Percentiles rank a stretch among this genome's conserved stretches.
Evolutionary conservation across 208 protist species (phyloP).

Genomic region (Crithidia expoeki): DNA sequence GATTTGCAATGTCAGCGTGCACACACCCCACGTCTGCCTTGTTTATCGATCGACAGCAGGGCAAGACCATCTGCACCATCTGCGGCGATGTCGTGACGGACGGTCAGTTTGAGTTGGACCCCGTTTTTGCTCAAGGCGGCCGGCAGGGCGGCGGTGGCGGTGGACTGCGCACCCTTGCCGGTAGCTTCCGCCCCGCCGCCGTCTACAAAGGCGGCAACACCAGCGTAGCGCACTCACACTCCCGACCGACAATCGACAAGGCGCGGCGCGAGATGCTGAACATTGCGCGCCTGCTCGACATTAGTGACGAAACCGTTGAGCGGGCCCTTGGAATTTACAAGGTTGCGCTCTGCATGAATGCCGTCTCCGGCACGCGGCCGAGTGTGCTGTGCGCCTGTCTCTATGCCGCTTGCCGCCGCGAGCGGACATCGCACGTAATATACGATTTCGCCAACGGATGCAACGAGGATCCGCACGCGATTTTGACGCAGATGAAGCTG

Average conservation of each 20-base stretch:
- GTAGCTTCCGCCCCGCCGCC: conserved; percentile 60
- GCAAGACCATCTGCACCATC: conserved; percentile 77
- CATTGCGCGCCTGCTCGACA: conserved; percentile 78
- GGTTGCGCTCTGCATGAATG: conserved; percentile 69
- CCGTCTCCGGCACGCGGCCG: conserved; percentile 70
- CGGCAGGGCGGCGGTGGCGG: conserved; percentile 19
- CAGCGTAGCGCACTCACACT: conserved; percentile 23
- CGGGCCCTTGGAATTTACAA: conserved; percentile 84
- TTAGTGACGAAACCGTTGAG: conserved; percentile 82
- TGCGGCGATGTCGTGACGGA: conserved; percentile 79
- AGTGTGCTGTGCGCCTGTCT: conserved; percentile 84
- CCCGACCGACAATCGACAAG: conserved; percentile 73
- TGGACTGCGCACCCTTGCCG: conserved; percentile 24
- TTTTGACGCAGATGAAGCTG: conserved; percentile 75
- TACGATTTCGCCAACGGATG: conserved; percentile 84
- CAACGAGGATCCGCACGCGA: conserved; percentile 61
- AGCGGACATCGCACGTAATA: conserved; percentile 88
- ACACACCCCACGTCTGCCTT: conserved; percentile 75
- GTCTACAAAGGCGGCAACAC: conserved; percentile 25
- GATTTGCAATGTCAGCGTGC: conserved; percentile 71
- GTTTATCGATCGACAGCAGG: conserved; percentile 59
- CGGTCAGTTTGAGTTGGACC: conserved; percentile 83
- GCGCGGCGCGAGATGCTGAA: conserved; percentile 80
- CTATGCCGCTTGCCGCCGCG: conserved; percentile 83
- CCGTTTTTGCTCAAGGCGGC: conserved; percentile 56